These are phyloP conservation scores for Coemansia aciculifera DNA, from an alignment of 192 early-diverging fungal species.

Conservation along the genomic window DNA sequence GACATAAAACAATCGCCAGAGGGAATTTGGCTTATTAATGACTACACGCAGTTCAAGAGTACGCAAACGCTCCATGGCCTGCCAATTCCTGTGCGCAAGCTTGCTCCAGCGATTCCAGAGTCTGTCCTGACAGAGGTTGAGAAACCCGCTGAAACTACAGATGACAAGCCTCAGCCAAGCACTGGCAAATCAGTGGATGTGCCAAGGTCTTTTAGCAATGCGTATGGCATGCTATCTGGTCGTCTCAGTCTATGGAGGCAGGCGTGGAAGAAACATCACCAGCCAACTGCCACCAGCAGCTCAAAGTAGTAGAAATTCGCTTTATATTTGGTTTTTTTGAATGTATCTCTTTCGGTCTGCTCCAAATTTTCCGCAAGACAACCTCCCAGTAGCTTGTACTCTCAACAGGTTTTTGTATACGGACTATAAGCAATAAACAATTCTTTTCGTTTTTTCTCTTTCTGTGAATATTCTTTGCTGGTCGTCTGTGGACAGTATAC, in stretches of 20 bases:
- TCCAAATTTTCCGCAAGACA: no score
- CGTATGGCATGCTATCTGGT: neutral
- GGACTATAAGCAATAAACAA: no score
- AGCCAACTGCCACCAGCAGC: neutral
- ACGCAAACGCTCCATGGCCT: neutral
- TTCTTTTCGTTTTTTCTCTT: no score
- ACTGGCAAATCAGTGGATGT: neutral
- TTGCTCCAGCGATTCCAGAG: neutral
- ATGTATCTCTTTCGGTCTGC: no score
- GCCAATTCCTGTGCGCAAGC: neutral
- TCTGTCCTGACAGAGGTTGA: conserved; percentile 2
- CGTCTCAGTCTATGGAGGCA: neutral
- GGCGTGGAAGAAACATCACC: neutral
- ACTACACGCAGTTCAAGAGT: neutral
- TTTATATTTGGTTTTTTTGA: neutral
- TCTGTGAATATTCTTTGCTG: neutral
- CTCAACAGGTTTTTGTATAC: no score
- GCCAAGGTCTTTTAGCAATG: neutral
- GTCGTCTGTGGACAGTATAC: neutral
- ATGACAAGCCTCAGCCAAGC: neutral
- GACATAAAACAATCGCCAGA: neutral
- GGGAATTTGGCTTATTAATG: neutral
- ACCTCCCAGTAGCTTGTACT: no score
- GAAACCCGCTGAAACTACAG: neutral
- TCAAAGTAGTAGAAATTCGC: neutral